Conservation (phyloP, 805 yeast genomes). For the Babjeviella inositovora region DNA sequence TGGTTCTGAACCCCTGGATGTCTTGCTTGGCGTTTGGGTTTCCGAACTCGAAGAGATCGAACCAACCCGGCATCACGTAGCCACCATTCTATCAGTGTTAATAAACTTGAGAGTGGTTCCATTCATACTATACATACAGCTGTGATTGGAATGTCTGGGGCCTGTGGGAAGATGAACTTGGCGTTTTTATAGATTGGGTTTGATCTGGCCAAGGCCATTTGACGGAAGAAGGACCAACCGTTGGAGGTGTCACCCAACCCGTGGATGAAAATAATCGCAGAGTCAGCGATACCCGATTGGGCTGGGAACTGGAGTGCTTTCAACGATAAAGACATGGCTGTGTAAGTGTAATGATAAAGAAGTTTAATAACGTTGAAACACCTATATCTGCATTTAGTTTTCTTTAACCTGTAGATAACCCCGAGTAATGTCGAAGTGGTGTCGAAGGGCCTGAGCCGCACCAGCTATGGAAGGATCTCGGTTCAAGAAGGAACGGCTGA, state of each 20-base stretch:
- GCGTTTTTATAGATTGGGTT: slow-evolving; percentile 28
- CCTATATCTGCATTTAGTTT: too few relatives aligned
- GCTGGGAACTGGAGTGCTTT: too few relatives aligned
- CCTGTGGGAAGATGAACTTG: slow-evolving; percentile 81
- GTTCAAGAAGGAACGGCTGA: too few relatives aligned
- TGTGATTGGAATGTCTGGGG: slow-evolving; percentile 61
- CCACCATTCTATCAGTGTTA: slow-evolving; percentile 31
- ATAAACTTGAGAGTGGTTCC: too few relatives aligned
- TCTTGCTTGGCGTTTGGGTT: slow-evolving; percentile 27
- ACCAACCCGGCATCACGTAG: slow-evolving; percentile 69
- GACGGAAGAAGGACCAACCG: slow-evolving; percentile 86
- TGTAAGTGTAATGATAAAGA: too few relatives aligned
- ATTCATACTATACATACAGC: slow-evolving; percentile 17
- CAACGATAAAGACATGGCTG: too few relatives aligned
- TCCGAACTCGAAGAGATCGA: slow-evolving; percentile 50
- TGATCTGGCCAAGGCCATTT: too few relatives aligned
- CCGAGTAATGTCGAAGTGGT: too few relatives aligned
- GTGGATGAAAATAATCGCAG: slow-evolving; percentile 66
- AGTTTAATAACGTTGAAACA: too few relatives aligned
- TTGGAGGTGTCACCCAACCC: slow-evolving; percentile 87
- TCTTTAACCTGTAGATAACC: too few relatives aligned
- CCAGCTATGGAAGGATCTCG: too few relatives aligned
- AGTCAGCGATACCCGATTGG: slow-evolving; percentile 12
- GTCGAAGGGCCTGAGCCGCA: too few relatives aligned
- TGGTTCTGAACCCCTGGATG: slow-evolving; percentile 31